Evolutionary conservation across 441 rosid genomes (phyloP).

Genomic region (Erysimum pusillum): DNA sequence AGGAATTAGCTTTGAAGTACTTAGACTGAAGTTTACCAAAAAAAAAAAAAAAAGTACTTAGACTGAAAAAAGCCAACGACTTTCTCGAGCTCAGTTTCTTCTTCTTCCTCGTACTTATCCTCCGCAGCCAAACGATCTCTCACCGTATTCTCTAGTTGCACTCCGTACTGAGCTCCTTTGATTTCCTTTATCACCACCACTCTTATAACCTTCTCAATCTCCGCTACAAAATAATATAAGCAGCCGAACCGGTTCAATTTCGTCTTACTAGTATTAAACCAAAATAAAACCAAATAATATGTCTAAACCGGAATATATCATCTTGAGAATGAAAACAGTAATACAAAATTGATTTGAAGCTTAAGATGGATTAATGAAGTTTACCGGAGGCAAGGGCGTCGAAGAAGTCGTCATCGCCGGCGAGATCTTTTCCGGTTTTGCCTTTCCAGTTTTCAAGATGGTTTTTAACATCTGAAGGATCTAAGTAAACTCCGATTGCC

Average conservation of each 20-base stretch:
- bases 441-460: slow-evolving; percentile 86
- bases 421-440: slow-evolving; percentile 61
- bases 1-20: slow-evolving; percentile 74
- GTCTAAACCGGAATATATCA: not conserved
- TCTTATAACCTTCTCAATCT: slow-evolving; percentile 74
- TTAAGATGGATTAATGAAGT: slow-evolving; percentile 11
- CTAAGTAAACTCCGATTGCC: slow-evolving; percentile 89
- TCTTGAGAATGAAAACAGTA: not conserved
- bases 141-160: slow-evolving; percentile 70
- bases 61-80: slow-evolving; percentile 77
- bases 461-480: slow-evolving; percentile 57
- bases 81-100: slow-evolving; percentile 82
- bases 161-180: slow-evolving; percentile 87
- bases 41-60: too few species aligned
- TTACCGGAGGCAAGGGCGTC: slow-evolving; percentile 75
- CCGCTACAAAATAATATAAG: slow-evolving; percentile 54
- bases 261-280: not conserved
- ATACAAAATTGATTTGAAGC: not conserved
- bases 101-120: slow-evolving; percentile 93
- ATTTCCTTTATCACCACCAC: slow-evolving; percentile 91
- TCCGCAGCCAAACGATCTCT: slow-evolving; percentile 78
- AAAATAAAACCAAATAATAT: not conserved
- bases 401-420: slow-evolving; percentile 82
- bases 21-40: too few species aligned
- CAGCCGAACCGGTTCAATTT: slow-evolving; percentile 16